Base-by-base conservation (phyloP, 352 stramenopile species). In the Phytophthora aleatoria region DNA sequence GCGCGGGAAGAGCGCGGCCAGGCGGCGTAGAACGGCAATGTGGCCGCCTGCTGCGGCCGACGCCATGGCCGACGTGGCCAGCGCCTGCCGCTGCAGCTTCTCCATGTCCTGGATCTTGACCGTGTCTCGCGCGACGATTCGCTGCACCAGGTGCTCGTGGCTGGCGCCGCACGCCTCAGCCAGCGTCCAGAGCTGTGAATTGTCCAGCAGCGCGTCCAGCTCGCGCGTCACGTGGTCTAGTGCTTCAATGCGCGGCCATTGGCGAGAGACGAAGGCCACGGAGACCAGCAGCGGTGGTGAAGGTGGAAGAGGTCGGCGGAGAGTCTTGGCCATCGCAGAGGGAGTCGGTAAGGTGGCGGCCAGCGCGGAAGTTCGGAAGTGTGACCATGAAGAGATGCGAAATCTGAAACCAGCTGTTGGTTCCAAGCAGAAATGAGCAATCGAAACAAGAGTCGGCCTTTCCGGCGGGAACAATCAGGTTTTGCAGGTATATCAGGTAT, bases 181-280 rank as follows among this genome's bases (percentile, higher is more conserved):
- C 16, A 82, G 58, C 33, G 63, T 62, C 68, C 64, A 73, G 12
- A 45, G 30, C 43, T 42, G 36, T n/a, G 74, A 76, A 3, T 36
- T 41, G 44, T 77, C 71, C 27, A 72, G 60, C 12, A 80, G 48
- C 16, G 44, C 50, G 38, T 69, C 57, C 20, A 83, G 28, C 13
- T 62, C 38, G 3, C 38, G 43, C 10, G 54, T 57, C 12, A 79
- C 54, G 52, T 81, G 73, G 35, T 71, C 61, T 33, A 78, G 58
- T 20, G 73, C 69, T 13, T 64, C 69, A 26, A 81, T 51, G 16
- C 31, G 38, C 11, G 62, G 62, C 15, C 38, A 51, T 7, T 64
- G 50, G 16, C 62, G 61, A 11, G 42, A 53, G 15, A 75, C 42
- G 41, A 71, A 59, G 11, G 56, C 38, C 15, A 78, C 69, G 12